phyloP scores from a whole-genome alignment of 345 rosid genomes.

The Pseudoturritis turrita region DNA sequence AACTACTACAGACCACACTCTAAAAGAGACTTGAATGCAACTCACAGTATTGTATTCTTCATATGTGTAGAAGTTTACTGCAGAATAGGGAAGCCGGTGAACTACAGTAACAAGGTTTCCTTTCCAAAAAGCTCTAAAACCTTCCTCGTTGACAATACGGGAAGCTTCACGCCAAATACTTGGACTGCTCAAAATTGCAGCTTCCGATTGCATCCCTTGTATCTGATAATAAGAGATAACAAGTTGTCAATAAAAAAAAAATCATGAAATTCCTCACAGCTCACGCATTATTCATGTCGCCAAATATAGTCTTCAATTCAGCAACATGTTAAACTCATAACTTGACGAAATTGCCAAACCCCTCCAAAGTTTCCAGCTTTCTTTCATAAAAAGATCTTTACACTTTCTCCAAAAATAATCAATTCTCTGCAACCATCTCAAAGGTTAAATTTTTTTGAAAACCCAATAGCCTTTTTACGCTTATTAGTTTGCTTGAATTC shows the following conservation, averaged over 20 bases:
- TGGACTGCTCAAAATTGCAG: conserved; percentile 58
- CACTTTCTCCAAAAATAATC: not conserved
- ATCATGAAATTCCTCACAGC: not conserved
- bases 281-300: not conserved
- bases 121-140: conserved; percentile 95
- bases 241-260: not conserved
- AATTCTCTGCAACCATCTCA: not conserved
- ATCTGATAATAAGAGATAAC: conserved; percentile 34
- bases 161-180: conserved; percentile 92
- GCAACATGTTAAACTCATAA: not conserved
- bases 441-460: not conserved
- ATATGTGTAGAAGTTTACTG: conserved; percentile 81
- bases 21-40: not conserved
- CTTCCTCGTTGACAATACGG: conserved; percentile 76
- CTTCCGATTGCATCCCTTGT: conserved; percentile 92
- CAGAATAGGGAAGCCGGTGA: conserved; percentile 87
- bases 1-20: not conserved
- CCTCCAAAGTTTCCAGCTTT: not conserved
- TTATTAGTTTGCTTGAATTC: not conserved
- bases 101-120: conserved; percentile 94
- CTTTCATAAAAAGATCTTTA: not conserved
- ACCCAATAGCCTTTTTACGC: not conserved
- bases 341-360: not conserved
- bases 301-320: not conserved
- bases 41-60: conserved; percentile 60